Conservation (phyloP, 352 stramenopile species). For the Phytophthora ramorum region DNA sequence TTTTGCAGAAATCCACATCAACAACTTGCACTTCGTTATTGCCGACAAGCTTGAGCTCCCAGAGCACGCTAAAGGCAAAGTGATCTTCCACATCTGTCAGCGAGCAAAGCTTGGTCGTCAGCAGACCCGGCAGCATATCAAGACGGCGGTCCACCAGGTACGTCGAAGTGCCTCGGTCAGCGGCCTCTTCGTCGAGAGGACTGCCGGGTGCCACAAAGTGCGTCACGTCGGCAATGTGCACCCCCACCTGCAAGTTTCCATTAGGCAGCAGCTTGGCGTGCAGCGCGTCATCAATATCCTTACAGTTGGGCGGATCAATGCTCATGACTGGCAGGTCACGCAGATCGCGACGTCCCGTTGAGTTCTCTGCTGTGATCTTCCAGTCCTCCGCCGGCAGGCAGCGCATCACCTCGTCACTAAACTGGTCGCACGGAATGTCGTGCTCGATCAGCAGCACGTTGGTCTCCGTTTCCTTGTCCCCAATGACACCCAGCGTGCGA, state of each 20-base stretch:
- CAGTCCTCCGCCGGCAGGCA: conserved; percentile 95
- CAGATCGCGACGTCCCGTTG: conserved; percentile 90
- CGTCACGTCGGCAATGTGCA: conserved; percentile 99
- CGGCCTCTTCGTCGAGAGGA: conserved; percentile 95
- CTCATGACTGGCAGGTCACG: conserved; percentile 93
- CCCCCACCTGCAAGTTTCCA: conserved; percentile 93
- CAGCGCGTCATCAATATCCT: conserved; percentile 99
- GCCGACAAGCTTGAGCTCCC: conserved; percentile 73
- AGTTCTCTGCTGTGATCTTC: conserved; percentile 96
- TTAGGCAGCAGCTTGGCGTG: conserved; percentile 94
- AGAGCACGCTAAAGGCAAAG: conserved; percentile 85
- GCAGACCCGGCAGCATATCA: conserved; percentile 97
- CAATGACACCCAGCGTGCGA: conserved; percentile 94
- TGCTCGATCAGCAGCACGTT: conserved; percentile 97
- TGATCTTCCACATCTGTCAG: conserved; percentile 86
- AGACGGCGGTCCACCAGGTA: conserved; percentile 99
- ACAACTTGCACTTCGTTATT: conserved; percentile 90
- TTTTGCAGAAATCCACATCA: conserved; percentile 97
- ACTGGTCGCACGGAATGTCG: conserved; percentile 93
- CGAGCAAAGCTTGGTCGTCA: conserved; percentile 98
- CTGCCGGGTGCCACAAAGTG: conserved; percentile 96
- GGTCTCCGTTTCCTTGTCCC: conserved; percentile 97
- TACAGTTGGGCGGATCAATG: conserved; percentile 91
- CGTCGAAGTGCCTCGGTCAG: conserved; percentile 93
- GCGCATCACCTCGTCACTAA: conserved; percentile 90